A percentile compares a stretch with the other conserved stretches of the same genome.
Conservation (phyloP, 352 stramenopile genomes). For the Phytophthora meadii region DNA sequence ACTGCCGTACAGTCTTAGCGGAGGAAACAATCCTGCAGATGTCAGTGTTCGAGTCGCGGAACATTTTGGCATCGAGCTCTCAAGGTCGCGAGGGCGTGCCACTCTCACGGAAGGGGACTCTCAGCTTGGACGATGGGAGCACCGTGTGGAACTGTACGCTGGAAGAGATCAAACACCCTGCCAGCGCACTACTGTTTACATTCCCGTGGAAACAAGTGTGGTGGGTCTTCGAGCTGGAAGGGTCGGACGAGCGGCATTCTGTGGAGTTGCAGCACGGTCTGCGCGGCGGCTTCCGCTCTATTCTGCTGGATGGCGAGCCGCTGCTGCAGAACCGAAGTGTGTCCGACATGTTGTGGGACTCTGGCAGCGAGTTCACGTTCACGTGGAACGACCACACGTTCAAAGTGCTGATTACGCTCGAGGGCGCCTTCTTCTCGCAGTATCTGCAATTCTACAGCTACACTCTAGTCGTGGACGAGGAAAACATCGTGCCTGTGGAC, state of each 20-base stretch:
- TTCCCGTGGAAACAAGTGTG: constrained; percentile 90
- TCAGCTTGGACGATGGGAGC: constrained; percentile 56
- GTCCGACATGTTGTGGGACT: constrained; percentile 81
- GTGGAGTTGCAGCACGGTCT: constrained; percentile 84
- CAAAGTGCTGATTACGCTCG: constrained; percentile 78
- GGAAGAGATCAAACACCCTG: constrained; percentile 86
- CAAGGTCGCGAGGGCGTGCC: constrained; percentile 76
- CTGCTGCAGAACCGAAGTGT: constrained; percentile 75
- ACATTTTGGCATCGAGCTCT: constrained; percentile 74
- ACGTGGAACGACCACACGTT: constrained; percentile 71
- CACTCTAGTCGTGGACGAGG: constrained; percentile 77
- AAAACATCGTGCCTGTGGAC: constrained; percentile 65
- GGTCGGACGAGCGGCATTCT: constrained; percentile 57
- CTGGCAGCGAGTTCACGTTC: constrained; percentile 78
- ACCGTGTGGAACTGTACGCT: constrained; percentile 70
- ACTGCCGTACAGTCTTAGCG: constrained; percentile 63
- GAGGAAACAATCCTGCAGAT: constrained; percentile 81
- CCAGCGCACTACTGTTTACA: constrained; percentile 79
- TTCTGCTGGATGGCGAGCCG: constrained; percentile 74
- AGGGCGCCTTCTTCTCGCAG: constrained; percentile 87
- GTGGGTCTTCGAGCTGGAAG: constrained; percentile 80
- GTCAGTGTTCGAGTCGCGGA: constrained; percentile 73
- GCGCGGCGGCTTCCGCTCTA: constrained; percentile 73
- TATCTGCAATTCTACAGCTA: constrained; percentile 89
- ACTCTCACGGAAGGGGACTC: constrained; percentile 57